These are phyloP conservation scores for Camillea tinctor DNA, from an alignment of 2,329 filamentous ascomycete species.

Conservation along the genomic window DNA sequence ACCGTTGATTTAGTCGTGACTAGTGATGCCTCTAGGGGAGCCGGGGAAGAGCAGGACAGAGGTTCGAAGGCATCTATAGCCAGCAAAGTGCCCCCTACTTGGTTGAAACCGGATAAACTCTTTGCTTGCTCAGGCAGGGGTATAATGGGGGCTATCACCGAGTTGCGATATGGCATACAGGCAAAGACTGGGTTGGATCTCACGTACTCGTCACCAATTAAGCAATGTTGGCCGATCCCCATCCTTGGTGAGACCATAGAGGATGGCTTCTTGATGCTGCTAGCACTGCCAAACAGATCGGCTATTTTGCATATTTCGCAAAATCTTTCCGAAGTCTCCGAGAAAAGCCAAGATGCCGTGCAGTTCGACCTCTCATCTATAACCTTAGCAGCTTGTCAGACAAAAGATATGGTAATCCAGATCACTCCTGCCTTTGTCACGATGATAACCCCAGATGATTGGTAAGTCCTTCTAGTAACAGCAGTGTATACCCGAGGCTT, in stretches of 20 bases:
- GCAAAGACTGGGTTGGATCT: conserved; percentile 63
- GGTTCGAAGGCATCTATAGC: conserved; percentile 43
- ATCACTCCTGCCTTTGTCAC: conserved; percentile 51
- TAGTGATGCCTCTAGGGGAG: conserved; percentile 27
- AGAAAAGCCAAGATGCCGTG: conserved; percentile 40
- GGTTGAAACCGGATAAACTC: conserved; percentile 50
- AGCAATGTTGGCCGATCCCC: conserved; percentile 53
- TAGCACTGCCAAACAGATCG: conserved; percentile 51
- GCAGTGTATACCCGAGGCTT: conserved; percentile 7
- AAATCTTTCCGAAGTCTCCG: conserved; percentile 46
- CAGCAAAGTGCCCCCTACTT: conserved; percentile 21
- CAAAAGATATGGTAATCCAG: conserved; percentile 46
- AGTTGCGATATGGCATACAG: conserved; percentile 68
- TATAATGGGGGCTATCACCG: conserved; percentile 60
- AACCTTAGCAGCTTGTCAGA: conserved; percentile 46
- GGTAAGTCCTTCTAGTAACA: conserved; percentile 32
- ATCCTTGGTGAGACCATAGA: conserved; percentile 19
- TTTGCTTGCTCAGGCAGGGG: conserved; percentile 68
- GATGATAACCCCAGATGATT: conserved; percentile 36
- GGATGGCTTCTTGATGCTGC: conserved; percentile 40
- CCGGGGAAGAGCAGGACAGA: conserved; percentile 41
- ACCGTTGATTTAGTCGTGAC: conserved; percentile 55
- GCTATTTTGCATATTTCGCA: conserved; percentile 47
- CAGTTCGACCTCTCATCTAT: conserved; percentile 52
- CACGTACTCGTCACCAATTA: conserved; percentile 48